Evolutionary conservation across 148 eudicot species (phyloP).

Genomic region (Chenopodium formosanum): DNA sequence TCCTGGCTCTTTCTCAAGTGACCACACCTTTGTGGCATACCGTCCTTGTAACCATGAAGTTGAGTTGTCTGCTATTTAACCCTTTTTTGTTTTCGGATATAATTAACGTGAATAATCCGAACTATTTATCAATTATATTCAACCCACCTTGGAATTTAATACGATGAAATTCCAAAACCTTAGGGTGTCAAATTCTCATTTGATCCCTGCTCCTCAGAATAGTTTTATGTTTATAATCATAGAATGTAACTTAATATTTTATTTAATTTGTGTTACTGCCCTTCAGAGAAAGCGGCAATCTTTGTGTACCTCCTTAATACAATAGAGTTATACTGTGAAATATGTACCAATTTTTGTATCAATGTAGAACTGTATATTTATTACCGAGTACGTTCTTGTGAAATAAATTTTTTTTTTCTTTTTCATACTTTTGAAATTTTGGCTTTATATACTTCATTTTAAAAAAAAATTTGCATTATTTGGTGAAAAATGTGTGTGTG

Average conservation of each 20-base stretch:
- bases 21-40: constrained; percentile 77
- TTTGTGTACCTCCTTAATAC: background rate
- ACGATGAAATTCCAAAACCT: background rate
- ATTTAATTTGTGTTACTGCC: background rate
- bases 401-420: background rate
- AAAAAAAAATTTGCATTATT: background rate
- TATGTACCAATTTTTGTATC: background rate
- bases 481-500: no score
- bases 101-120: background rate
- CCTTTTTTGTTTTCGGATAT: background rate
- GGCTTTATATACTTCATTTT: background rate
- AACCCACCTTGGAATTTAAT: background rate
- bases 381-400: background rate
- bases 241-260: background rate
- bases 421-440: background rate
- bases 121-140: no score
- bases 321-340: background rate
- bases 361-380: background rate
- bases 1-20: constrained; percentile 89
- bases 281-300: no score
- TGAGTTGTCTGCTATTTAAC: constrained; percentile 69
- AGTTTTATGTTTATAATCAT: background rate
- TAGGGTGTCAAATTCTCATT: background rate
- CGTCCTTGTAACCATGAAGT: constrained; percentile 81
- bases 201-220: background rate